These are phyloP conservation scores for Leptographium lundbergii DNA, from an alignment of 2,329 filamentous ascomycete genomes.

Conservation along the genomic window DNA sequence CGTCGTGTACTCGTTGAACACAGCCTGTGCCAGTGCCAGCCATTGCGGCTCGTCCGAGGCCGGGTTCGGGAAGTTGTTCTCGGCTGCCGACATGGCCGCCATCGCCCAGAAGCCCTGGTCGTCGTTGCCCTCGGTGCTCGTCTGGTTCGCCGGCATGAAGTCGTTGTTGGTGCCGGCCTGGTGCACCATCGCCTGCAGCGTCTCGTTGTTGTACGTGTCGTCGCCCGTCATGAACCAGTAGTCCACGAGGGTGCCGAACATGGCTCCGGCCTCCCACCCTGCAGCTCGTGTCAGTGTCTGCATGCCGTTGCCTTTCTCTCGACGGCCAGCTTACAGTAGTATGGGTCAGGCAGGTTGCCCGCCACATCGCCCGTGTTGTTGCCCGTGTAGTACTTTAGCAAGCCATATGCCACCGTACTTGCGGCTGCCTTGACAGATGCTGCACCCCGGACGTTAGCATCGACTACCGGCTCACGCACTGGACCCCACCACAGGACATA, in stretches of 20 bases:
- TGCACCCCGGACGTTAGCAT: conserved; percentile 15
- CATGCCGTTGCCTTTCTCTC: not conserved
- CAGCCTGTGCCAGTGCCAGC: conserved; percentile 65
- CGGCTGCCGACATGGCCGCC: conserved; percentile 65
- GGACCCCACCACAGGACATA: not conserved
- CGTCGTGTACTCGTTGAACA: conserved; percentile 64
- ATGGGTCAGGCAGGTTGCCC: conserved; percentile 45
- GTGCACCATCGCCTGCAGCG: conserved; percentile 44
- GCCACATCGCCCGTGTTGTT: conserved; percentile 46
- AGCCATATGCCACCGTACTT: conserved; percentile 24
- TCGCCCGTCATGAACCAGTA: conserved; percentile 63
- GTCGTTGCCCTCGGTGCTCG: conserved; percentile 52
- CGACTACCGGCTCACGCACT: not conserved
- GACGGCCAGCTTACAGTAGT: conserved; percentile 42
- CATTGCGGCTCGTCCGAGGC: conserved; percentile 52
- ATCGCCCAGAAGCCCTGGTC: conserved; percentile 81
- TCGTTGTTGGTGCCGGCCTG: conserved; percentile 47
- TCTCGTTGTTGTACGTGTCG: conserved; percentile 47
- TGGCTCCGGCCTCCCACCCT: conserved; percentile 62
- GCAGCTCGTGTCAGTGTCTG: conserved; percentile 6
- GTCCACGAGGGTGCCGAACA: conserved; percentile 60
- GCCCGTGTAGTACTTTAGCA: conserved; percentile 37
- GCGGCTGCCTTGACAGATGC: conserved; percentile 38
- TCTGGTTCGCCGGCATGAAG: conserved; percentile 57
- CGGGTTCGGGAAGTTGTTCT: conserved; percentile 62